A percentile compares a stretch with the other conserved stretches of the same genome.
phyloP scores from a whole-genome alignment of 2,329 filamentous ascomycete genomes.

The Gnomoniopsis smithogilvyi region DNA sequence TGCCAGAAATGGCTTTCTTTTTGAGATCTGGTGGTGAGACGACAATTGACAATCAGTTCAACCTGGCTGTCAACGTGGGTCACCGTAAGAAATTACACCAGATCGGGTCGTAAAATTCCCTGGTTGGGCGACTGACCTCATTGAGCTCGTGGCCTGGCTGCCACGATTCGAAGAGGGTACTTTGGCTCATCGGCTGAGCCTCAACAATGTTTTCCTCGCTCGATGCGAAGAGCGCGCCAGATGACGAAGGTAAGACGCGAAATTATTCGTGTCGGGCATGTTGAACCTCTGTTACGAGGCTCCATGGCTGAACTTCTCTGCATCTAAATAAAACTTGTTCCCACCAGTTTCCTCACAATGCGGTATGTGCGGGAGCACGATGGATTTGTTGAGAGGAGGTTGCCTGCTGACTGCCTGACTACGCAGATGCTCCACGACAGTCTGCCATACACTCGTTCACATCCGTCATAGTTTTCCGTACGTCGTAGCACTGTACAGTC shows the following conservation, averaged over 20 bases:
- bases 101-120: slow-evolving; percentile 14
- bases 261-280: no score
- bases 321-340: no score
- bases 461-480: no score
- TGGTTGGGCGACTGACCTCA: slow-evolving; percentile 17
- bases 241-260: background rate
- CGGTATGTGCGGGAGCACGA: no score
- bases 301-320: no score
- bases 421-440: no score
- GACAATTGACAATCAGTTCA: background rate
- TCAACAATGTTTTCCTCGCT: background rate
- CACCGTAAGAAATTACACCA: background rate
- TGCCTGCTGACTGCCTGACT: no score
- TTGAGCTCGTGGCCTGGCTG: slow-evolving; percentile 14
- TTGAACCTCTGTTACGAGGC: no score
- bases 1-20: slow-evolving; percentile 7
- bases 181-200: background rate
- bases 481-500: no score
- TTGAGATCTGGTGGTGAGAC: background rate
- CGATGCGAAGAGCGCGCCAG: background rate
- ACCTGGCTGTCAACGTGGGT: background rate
- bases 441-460: no score
- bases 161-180: slow-evolving; percentile 13
- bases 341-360: no score
- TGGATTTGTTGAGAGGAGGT: no score